Evolutionary conservation across 768 basidiomycete species (phyloP).

Genomic region (Crepidotus variabilis): DNA sequence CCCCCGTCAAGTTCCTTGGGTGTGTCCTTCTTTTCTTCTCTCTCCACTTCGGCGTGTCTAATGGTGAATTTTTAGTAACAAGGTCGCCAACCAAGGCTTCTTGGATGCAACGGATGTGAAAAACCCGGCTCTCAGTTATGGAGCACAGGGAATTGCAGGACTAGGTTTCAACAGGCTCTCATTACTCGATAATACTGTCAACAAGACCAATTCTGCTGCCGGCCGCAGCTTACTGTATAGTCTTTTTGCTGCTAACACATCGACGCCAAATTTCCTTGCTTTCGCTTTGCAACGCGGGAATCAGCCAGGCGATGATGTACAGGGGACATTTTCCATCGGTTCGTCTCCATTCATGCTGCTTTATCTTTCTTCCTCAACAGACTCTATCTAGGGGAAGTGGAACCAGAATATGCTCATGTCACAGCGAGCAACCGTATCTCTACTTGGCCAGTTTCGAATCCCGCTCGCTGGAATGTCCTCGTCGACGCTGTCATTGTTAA

Average conservation of each 20-base stretch:
- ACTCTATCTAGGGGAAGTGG: constrained; percentile 53
- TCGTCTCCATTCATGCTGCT: constrained; percentile 10
- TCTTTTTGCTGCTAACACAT: constrained; percentile 63
- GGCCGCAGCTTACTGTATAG: constrained; percentile 77
- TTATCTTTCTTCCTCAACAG: neutral
- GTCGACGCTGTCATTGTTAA: constrained; percentile 71
- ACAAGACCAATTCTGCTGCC: constrained; percentile 49
- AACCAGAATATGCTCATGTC: constrained; percentile 58
- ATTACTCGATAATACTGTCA: constrained; percentile 59
- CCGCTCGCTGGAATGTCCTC: constrained; percentile 73
- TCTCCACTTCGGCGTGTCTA: neutral
- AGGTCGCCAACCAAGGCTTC: constrained; percentile 66
- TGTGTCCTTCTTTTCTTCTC: constrained; percentile 25
- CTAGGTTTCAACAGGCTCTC: constrained; percentile 80
- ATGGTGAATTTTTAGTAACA: constrained; percentile 39
- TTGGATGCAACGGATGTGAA: constrained; percentile 59
- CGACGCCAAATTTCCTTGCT: constrained; percentile 76
- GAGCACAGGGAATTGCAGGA: constrained; percentile 68
- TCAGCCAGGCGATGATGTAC: constrained; percentile 44
- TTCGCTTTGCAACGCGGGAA: constrained; percentile 66
- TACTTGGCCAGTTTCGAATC: constrained; percentile 66
- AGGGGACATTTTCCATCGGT: constrained; percentile 76
- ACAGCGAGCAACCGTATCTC: constrained; percentile 55
- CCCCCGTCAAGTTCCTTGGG: constrained; percentile 68
- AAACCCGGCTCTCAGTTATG: constrained; percentile 73